Evolutionary conservation across 345 rosid genomes (phyloP), one percentile per base, ranked within the genome.

Genomic region (Gossypium ekmanianum): DNA sequence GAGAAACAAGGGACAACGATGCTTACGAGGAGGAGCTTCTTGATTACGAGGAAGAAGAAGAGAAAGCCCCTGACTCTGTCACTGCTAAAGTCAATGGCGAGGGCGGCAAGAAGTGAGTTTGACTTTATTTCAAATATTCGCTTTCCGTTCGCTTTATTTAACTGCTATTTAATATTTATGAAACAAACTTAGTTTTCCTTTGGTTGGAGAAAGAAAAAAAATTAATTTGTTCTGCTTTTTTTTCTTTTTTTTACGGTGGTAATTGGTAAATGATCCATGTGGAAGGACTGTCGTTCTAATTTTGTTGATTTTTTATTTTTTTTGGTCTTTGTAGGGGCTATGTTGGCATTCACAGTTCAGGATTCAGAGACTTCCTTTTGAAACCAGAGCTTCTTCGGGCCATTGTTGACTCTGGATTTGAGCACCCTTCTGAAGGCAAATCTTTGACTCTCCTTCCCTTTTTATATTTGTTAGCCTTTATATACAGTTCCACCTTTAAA

Each of bases 21-120:
- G 89, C 90, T n/a, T 95, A 95, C 80, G 98, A 95, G 90, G 99
- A 95, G 77, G 99, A 95, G 94, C 99, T 95, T 71, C 83, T 95
- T 50, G 99, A 95, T 78, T 93, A 95, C 61, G 98, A 95, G 77
- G 99, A 95, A 71, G 99, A 95, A 68, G 99, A 95, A 14, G 97
- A 94, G 81, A 94, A 89, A 74, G 94, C 86, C 65, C 87, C 83
- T 2, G 97, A 95, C 76, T 88, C 97, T 34, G 81, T 81, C 39
- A 79, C 86, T 24, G 79, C 77, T 43, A 93, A 90, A 84, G 90
- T 83, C 79, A 95, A 95, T 74, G 98, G 97, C 67, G 98, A 95
- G 80, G 87, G 90, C 61, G 87, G 85, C 75, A 95, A 90, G 76
- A 95, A 93, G 99, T 95, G 22, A 82, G 98, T 82, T 10, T 9